Evolutionary conservation across 495 filamentous ascomycete genomes (phyloP).

Genomic region (Penicillium coprophilum): DNA sequence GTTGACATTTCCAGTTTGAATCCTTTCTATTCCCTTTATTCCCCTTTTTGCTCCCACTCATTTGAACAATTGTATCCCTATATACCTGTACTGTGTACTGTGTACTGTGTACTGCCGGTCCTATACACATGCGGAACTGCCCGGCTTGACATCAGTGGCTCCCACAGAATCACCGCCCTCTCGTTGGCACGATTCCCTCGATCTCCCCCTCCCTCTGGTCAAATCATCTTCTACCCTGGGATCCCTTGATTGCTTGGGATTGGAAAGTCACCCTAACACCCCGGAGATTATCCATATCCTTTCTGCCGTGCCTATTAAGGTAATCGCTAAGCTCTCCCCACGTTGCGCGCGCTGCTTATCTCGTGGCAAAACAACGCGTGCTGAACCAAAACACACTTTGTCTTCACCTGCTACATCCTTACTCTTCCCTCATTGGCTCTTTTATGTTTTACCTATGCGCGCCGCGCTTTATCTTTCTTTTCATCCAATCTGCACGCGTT

Average conservation of each 20-base stretch:
- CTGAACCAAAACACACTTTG: slow-evolving; percentile 2
- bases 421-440: slow-evolving; percentile 21
- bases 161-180: slow-evolving; percentile 24
- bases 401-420: slow-evolving; percentile 12
- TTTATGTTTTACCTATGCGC: slow-evolving; percentile 8
- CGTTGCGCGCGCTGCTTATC: slow-evolving; percentile 30
- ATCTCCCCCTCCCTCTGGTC: slow-evolving; percentile 24
- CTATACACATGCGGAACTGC: slow-evolving; percentile 25
- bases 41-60: too few relatives aligned
- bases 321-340: slow-evolving; percentile 26
- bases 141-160: slow-evolving; percentile 39
- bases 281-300: slow-evolving; percentile 17
- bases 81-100: background rate
- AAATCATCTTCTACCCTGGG: slow-evolving; percentile 32
- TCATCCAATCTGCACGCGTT: slow-evolving; percentile 33
- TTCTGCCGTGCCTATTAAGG: slow-evolving; percentile 14
- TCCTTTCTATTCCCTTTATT: background rate
- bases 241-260: slow-evolving; percentile 24
- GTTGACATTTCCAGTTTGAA: background rate
- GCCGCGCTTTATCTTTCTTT: slow-evolving; percentile 18
- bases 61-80: background rate
- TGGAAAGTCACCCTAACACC: slow-evolving; percentile 18
- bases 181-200: slow-evolving; percentile 32
- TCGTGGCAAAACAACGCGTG: slow-evolving; percentile 30
- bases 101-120: slow-evolving; percentile 5